These are phyloP conservation scores for Aspergillus clavatus DNA, from an alignment of 2,329 filamentous ascomycete genomes.

Conservation along the genomic window DNA sequence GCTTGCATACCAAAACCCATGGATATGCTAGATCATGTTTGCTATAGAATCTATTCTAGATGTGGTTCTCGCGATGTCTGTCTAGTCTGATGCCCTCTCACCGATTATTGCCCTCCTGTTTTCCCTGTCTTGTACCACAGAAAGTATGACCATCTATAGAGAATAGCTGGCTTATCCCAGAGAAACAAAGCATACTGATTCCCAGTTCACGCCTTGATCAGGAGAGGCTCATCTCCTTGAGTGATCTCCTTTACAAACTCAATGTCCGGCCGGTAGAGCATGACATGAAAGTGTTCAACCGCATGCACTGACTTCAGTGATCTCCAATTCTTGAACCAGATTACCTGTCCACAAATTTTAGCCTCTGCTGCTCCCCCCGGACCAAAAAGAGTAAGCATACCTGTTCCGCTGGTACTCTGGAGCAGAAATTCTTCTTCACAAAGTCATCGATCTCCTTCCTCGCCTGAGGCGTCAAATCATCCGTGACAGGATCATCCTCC, in stretches of 20 bases:
- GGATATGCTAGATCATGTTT: too few relatives aligned
- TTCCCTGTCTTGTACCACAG: too few relatives aligned
- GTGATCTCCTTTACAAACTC: constrained; percentile 68
- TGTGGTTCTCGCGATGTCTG: too few relatives aligned
- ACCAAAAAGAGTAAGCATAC: constrained; percentile 23
- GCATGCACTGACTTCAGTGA: constrained; percentile 78
- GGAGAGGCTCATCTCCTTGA: constrained; percentile 65
- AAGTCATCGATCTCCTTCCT: constrained; percentile 65
- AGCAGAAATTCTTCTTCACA: constrained; percentile 62
- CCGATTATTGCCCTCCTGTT: too few relatives aligned
- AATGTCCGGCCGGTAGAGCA: constrained; percentile 73
- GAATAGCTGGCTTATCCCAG: too few relatives aligned
- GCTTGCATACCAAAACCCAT: too few relatives aligned
- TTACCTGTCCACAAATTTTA: constrained; percentile 43
- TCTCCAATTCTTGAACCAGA: constrained; percentile 94
- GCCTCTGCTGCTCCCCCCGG: not conserved
- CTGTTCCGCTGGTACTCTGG: constrained; percentile 39
- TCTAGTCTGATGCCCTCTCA: too few relatives aligned
- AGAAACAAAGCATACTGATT: too few relatives aligned
- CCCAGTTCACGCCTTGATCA: constrained; percentile 38
- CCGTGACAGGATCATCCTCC: constrained; percentile 60
- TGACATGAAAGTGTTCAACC: constrained; percentile 92
- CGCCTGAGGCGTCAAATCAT: constrained; percentile 62
- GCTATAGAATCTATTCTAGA: too few relatives aligned
- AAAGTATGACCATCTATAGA: too few relatives aligned